Percentiles rank a stretch among this genome's conserved stretches.
phyloP scores from a whole-genome alignment of 352 stramenopile species.

The Pythium plurisporium region DNA sequence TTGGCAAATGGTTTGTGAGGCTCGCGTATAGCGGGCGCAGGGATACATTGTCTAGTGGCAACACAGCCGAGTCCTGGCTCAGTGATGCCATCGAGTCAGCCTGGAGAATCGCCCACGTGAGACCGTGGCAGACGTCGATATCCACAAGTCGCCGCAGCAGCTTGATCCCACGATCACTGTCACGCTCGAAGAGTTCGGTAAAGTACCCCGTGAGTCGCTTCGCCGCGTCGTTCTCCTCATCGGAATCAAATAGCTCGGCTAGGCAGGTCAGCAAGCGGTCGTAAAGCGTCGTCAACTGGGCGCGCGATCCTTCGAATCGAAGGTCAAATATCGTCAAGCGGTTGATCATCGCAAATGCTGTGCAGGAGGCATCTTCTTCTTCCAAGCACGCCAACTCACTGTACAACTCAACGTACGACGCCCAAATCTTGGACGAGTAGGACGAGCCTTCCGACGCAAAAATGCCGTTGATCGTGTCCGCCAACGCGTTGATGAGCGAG shows the following conservation, averaged over 20 bases:
- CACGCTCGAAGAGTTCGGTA: slow-evolving; percentile 24
- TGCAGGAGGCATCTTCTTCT: neutral
- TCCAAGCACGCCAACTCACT: slow-evolving; percentile 1
- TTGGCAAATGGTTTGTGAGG: slow-evolving; percentile 3
- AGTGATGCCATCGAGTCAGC: slow-evolving; percentile 47
- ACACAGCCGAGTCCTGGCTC: slow-evolving; percentile 53
- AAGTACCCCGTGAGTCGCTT: slow-evolving; percentile 41
- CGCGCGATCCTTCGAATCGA: slow-evolving; percentile 33
- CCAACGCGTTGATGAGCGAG: slow-evolving; percentile 42
- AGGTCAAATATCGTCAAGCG: slow-evolving; percentile 21
- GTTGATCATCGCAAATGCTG: slow-evolving; percentile 23
- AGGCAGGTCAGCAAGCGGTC: slow-evolving; percentile 50
- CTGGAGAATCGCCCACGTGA: slow-evolving; percentile 76
- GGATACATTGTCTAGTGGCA: slow-evolving; percentile 26
- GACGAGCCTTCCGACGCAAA: slow-evolving; percentile 1
- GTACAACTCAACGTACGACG: slow-evolving; percentile 22
- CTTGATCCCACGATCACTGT: slow-evolving; percentile 8
- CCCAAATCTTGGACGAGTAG: slow-evolving; percentile 21
- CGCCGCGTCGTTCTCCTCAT: slow-evolving; percentile 25
- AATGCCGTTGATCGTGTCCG: slow-evolving; percentile 41
- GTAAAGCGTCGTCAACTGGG: slow-evolving; percentile 46
- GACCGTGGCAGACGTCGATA: slow-evolving; percentile 63
- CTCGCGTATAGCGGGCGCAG: slow-evolving; percentile 17
- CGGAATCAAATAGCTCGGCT: slow-evolving; percentile 55
- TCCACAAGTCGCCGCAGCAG: slow-evolving; percentile 52